Conservation (phyloP, 495 filamentous ascomycete genomes). For the Trichoderma parareesei region DNA sequence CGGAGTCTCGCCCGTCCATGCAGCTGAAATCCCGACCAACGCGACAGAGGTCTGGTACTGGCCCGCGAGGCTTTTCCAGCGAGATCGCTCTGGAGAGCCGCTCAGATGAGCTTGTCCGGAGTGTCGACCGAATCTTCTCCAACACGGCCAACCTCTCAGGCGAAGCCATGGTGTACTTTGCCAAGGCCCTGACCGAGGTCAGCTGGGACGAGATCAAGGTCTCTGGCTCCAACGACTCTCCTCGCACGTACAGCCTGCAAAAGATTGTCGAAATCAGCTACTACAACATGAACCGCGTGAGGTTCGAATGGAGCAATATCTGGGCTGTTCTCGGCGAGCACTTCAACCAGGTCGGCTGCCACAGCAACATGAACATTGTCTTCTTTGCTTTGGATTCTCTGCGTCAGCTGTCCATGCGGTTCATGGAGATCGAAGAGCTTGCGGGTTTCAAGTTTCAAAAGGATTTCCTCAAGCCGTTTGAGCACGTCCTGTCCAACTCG, state of each 20-base stretch:
- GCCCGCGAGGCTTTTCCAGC: conserved; percentile 60
- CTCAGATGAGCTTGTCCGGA: conserved; percentile 84
- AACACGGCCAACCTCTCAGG: conserved; percentile 89
- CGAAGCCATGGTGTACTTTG: conserved; percentile 96
- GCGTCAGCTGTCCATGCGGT: conserved; percentile 92
- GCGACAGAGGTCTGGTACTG: conserved; percentile 56
- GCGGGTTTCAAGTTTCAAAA: conserved; percentile 99
- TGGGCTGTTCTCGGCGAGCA: conserved; percentile 95
- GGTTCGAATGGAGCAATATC: conserved; percentile 96
- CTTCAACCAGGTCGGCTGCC: conserved; percentile 95
- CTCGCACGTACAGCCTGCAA: conserved; percentile 91
- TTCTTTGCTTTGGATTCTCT: conserved; percentile 95
- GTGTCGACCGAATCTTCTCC: conserved; percentile 91
- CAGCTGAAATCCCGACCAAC: conserved; percentile 50
- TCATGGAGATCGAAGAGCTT: conserved; percentile 96
- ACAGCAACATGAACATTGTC: conserved; percentile 88
- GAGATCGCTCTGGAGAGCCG: conserved; percentile 88
- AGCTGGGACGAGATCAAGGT: conserved; percentile 99
- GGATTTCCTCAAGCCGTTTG: conserved; percentile 96
- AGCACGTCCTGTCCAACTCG: conserved; percentile 93
- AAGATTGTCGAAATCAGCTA: conserved; percentile 98
- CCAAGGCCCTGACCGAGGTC: conserved; percentile 84
- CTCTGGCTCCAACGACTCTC: conserved; percentile 88
- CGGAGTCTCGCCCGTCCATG: conserved; percentile 56
- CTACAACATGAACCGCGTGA: conserved; percentile 98